phyloP scores from a whole-genome alignment of 768 basidiomycete species.

The Rhizopogon rudus region DNA sequence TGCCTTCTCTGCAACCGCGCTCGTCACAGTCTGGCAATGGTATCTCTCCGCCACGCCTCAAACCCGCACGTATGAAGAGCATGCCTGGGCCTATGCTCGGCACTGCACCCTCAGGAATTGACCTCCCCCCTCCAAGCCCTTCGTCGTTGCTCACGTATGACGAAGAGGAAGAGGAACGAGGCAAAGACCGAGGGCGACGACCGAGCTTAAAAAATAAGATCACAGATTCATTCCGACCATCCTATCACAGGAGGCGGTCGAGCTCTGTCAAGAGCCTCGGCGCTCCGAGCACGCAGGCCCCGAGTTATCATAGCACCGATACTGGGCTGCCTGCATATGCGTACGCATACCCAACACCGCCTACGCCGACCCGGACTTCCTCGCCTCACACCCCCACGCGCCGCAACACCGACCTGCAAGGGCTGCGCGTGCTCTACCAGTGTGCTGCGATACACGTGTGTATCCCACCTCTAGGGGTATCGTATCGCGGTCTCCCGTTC shows the following conservation, averaged over 20 bases:
- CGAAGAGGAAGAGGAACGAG: slow-evolving; percentile 18
- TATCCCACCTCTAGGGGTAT: slow-evolving; percentile 54
- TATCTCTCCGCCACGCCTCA: not conserved
- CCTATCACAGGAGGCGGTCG: slow-evolving; percentile 28
- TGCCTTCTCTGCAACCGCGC: slow-evolving; percentile 14
- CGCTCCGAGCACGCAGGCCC: slow-evolving; percentile 23
- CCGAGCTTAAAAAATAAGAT: slow-evolving; percentile 28
- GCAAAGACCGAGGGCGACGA: slow-evolving; percentile 21
- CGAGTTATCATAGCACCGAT: slow-evolving; percentile 17
- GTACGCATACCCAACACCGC: slow-evolving; percentile 7
- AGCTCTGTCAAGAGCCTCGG: slow-evolving; percentile 28
- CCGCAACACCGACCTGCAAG: slow-evolving; percentile 16
- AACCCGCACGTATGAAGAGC: slow-evolving; percentile 43
- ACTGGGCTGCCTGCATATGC: slow-evolving; percentile 19
- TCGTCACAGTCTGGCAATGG: not conserved
- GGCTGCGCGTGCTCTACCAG: slow-evolving; percentile 52
- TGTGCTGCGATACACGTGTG: slow-evolving; percentile 70
- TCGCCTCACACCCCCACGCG: slow-evolving; percentile 21
- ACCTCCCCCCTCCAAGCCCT: slow-evolving; percentile 23
- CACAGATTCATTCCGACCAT: slow-evolving; percentile 25
- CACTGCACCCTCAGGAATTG: slow-evolving; percentile 15
- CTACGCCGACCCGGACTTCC: slow-evolving; percentile 8
- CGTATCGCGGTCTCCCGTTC: slow-evolving; percentile 74
- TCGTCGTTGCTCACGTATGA: slow-evolving; percentile 19
- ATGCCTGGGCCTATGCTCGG: slow-evolving; percentile 34